phyloP scores from a whole-genome alignment of 2,329 filamentous ascomycete genomes.

The Apiospora kogelbergensis region DNA sequence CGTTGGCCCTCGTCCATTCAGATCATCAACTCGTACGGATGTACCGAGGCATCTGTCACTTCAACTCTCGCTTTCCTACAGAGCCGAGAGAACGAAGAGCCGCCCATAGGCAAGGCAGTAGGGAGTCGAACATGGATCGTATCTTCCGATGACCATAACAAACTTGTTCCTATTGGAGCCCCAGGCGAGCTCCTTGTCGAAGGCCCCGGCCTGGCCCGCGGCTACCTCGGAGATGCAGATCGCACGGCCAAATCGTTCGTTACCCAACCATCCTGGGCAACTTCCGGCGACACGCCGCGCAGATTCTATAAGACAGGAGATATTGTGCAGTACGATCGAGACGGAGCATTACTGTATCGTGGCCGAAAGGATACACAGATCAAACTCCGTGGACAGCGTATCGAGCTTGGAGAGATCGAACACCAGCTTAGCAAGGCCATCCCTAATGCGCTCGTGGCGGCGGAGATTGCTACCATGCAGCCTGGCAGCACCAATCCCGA shows the following conservation, averaged over 20 bases:
- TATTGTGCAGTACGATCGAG: background rate
- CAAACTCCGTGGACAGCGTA: background rate
- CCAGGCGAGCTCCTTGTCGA: background rate
- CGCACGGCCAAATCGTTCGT: background rate
- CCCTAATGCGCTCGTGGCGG: too few relatives aligned
- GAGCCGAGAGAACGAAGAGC: background rate
- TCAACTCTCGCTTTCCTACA: too few relatives aligned
- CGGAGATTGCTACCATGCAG: too few relatives aligned
- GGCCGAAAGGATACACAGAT: background rate
- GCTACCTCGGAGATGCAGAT: background rate
- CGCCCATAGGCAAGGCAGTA: background rate
- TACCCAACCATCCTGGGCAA: too few relatives aligned
- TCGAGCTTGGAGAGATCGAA: background rate
- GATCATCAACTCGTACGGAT: too few relatives aligned
- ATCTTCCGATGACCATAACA: background rate
- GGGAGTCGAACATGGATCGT: background rate
- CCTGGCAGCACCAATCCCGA: too few relatives aligned
- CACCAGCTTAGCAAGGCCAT: background rate
- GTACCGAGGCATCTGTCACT: background rate
- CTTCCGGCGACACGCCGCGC: background rate
- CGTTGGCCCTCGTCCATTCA: too few relatives aligned
- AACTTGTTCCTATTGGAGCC: background rate
- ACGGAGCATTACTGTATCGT: background rate
- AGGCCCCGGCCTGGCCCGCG: background rate
- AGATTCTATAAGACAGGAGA: background rate